Evolutionary conservation across 164 flowering plant genomes (phyloP).

Genomic region (Vitis riparia): DNA sequence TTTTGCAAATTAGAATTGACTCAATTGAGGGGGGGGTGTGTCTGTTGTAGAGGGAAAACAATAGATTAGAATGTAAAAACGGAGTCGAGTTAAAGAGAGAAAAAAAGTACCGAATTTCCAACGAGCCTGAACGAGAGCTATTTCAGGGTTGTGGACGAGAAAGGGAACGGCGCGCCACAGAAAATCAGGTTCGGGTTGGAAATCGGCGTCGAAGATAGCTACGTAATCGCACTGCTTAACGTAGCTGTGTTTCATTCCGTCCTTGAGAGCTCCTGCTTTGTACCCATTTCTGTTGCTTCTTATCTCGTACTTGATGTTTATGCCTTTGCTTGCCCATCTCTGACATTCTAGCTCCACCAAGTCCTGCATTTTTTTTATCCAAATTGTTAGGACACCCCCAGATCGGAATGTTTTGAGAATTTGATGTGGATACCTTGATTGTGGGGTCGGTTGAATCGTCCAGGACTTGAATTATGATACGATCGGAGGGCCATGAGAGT

Average conservation of each 20-base stretch:
- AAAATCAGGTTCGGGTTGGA: slow-evolving; percentile 68
- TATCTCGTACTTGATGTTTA: slow-evolving; percentile 54
- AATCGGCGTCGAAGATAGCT: slow-evolving; percentile 75
- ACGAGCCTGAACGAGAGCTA: slow-evolving; percentile 60
- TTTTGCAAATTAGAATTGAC: background rate
- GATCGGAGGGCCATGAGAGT: slow-evolving; percentile 88
- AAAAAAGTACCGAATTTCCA: slow-evolving; percentile 53
- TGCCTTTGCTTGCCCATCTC: slow-evolving; percentile 84
- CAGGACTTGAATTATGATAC: slow-evolving; percentile 80
- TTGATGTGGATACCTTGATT: slow-evolving; percentile 48
- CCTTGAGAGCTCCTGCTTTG: slow-evolving; percentile 61
- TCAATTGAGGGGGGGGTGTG: background rate
- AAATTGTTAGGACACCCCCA: too few relatives aligned
- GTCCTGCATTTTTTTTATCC: slow-evolving; percentile 29
- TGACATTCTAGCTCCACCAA: slow-evolving; percentile 74
- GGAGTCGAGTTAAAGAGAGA: too few relatives aligned
- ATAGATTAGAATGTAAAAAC: too few relatives aligned
- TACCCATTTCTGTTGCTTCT: slow-evolving; percentile 60
- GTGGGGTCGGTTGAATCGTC: slow-evolving; percentile 84
- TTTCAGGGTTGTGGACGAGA: slow-evolving; percentile 51
- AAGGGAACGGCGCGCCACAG: slow-evolving; percentile 62
- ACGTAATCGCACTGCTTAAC: slow-evolving; percentile 64
- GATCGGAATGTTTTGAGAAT: too few relatives aligned
- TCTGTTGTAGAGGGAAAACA: too few relatives aligned
- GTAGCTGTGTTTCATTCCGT: slow-evolving; percentile 58